Base-by-base conservation (phyloP, 148 eudicot species). In the Gaultheria prostrata region DNA sequence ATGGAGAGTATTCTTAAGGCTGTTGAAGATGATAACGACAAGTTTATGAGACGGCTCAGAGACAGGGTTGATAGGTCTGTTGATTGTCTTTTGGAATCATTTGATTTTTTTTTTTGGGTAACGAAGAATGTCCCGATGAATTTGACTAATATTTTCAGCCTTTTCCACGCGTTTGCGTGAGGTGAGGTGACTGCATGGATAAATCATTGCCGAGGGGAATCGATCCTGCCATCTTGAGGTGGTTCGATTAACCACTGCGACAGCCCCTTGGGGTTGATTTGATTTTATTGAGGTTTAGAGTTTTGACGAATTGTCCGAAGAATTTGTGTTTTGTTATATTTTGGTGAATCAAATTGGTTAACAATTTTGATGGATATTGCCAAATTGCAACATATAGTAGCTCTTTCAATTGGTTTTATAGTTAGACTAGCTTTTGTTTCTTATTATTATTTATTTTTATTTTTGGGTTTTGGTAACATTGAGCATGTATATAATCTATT, bases 1-100 rank as follows among this genome's bases (percentile, higher is more conserved):
- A 74, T 90, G 82, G 91, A 90, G 12, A 86, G 78, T 56, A 86
- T 90, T 46, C 82, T 86, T 0, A 87, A 86, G 86, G 86, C 77
- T 67, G 84, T 89, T 0, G 91, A 90, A 59, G 86, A 89, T 49
- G 92, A 90, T 65, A 90, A 90, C 54, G 91, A 90, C 70, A 86
- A 77, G 61, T 86, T 90, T 59, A 88, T 90, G 76, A 67, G 18
- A 32, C 79, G 87, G 70, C 87, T 90, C 74, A 67, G 91, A 33
- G 90, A 86, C n/a, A 80, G 92, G 61, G 84, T 77, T 76, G 88
- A 90, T 82, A 86, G 89, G 91, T 90, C 24, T 54, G 18, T 54
- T 57, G 28, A 39, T 39, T 39, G 43, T 39, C 43, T 39, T 39
- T 39, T 39, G 43, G 43, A 39, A 39, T 39, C 5, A 39, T 39